Evolutionary conservation across 805 yeast genomes (phyloP), one percentile per base, ranked within the genome.

Genomic region (Saccharomycopsis microspora): DNA sequence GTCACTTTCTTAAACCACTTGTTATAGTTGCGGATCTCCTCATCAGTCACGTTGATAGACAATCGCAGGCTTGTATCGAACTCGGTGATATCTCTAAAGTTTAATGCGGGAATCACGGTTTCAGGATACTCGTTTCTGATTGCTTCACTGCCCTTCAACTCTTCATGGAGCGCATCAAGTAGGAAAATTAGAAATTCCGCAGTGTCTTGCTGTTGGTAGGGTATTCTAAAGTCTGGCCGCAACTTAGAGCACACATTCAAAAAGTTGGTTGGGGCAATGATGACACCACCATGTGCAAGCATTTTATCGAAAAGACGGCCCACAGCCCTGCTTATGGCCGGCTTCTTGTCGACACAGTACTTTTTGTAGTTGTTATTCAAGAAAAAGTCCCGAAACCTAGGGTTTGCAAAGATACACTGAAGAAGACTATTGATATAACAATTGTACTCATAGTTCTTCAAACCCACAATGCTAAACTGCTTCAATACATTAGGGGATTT

Each of bases 131-230:
- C 70, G 45, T 58, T 56, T 1, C 62, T 66, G 10, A 69, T 70
- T 5, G 57, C 54, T 4, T 63, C 61, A 9, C 66, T 64, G 8
- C 47, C 42, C 42, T 67, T 64, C 47, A 83, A 60, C 57, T 85
- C 94, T 43, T 78, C 79, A 59, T 85, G 90, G 8, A 85, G 60
- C 52, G 78, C 70, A 57, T 81, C 89, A 53, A 84, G 63, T 7
- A 83, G 54, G 51, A 83, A 76, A 59, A 82, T 69, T 41, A 85
- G 62, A 57, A 82, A 82, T 56, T 85, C 93, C 47, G 84, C 87
- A 1, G 89, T 80, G 60, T 85, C 94, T 58, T 85, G 93, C 57
- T 85, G 94, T 56, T 82, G 86, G 54, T 72, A 62, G 0, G 90
- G 90, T 8, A 84, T 81, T 53, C 68, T 66, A 47, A 82, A 70